Evolutionary conservation across 106 monocot species (phyloP).

Genomic region (Acorus calamus): DNA sequence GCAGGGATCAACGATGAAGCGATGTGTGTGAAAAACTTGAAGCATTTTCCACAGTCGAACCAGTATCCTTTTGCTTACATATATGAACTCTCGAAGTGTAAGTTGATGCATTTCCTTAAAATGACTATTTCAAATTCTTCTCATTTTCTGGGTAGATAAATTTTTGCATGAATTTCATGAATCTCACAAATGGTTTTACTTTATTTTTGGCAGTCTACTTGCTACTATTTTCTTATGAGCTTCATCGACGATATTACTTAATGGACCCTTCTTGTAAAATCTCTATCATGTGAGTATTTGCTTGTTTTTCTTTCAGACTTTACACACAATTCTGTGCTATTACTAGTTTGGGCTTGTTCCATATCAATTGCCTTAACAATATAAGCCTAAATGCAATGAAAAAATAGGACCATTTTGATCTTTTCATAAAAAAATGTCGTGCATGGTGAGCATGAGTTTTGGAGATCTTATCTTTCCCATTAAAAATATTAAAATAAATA

Average conservation of each 20-base stretch:
- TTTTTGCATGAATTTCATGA: not conserved
- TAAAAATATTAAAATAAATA: too few species aligned
- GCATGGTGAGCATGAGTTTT: too few species aligned
- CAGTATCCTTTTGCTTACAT: constrained; percentile 46
- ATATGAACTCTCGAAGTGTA: constrained; percentile 80
- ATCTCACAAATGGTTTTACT: not conserved
- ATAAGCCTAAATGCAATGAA: too few species aligned
- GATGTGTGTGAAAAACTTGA: constrained; percentile 14
- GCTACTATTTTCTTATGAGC: constrained; percentile 67
- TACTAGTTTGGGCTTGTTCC: too few species aligned
- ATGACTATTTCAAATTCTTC: not conserved
- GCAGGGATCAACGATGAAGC: constrained; percentile 12
- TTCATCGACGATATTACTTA: constrained; percentile 47
- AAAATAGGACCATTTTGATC: too few species aligned
- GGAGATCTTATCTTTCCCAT: too few species aligned
- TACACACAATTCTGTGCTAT: too few species aligned
- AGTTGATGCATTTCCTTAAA: constrained; percentile 2
- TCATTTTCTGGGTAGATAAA: too few species aligned
- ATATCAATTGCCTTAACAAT: too few species aligned
- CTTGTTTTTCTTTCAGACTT: too few species aligned
- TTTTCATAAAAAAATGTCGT: too few species aligned
- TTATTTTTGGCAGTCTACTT: constrained; percentile 50
- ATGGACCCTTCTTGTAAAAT: constrained; percentile 26
- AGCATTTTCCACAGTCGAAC: constrained; percentile 4
- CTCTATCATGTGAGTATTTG: constrained; percentile 64